Evolutionary conservation across 192 early-diverging fungal species (phyloP).

Genomic region (Backusella tarrabulga): DNA sequence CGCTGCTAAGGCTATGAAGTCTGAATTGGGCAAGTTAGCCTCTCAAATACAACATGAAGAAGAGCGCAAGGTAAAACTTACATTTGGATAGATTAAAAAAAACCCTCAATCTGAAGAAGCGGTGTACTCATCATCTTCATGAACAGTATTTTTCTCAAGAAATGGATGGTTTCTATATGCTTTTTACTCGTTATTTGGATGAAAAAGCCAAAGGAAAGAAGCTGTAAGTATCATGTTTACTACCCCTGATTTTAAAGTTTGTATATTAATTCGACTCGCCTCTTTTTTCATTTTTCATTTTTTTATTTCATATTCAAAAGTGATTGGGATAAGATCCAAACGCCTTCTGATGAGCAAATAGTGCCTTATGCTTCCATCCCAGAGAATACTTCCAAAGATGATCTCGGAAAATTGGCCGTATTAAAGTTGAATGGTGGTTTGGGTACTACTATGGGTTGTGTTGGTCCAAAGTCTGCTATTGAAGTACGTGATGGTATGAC

Average conservation of each 20-base stretch:
- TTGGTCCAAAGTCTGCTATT: constrained; percentile 97
- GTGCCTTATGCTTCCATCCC: constrained; percentile 77
- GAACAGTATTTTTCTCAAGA: constrained; percentile 67
- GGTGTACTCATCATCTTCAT: not conserved
- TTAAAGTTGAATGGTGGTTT: constrained; percentile 99
- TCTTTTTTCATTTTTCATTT: not conserved
- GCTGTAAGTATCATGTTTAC: constrained; percentile 51
- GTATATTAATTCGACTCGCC: not conserved
- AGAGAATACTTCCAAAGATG: constrained; percentile 44
- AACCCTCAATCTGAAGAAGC: not conserved
- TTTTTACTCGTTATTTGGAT: constrained; percentile 83
- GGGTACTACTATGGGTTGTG: constrained; percentile 99
- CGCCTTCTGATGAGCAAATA: constrained; percentile 87
- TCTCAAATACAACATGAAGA: constrained; percentile 54
- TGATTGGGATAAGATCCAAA: constrained; percentile 94
- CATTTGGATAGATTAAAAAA: not conserved
- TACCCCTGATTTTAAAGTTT: not conserved
- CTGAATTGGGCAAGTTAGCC: constrained; percentile 68
- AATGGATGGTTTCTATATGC: constrained; percentile 83
- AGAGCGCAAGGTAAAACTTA: constrained; percentile 49
- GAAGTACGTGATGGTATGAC: constrained; percentile 99
- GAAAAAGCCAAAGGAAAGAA: constrained; percentile 77
- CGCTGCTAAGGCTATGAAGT: constrained; percentile 73
- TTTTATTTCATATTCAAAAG: constrained; percentile 37
- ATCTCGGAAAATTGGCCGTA: constrained; percentile 91